These are phyloP conservation scores for Mortierella claussenii DNA, from an alignment of 192 early-diverging fungal species.

Conservation along the genomic window DNA sequence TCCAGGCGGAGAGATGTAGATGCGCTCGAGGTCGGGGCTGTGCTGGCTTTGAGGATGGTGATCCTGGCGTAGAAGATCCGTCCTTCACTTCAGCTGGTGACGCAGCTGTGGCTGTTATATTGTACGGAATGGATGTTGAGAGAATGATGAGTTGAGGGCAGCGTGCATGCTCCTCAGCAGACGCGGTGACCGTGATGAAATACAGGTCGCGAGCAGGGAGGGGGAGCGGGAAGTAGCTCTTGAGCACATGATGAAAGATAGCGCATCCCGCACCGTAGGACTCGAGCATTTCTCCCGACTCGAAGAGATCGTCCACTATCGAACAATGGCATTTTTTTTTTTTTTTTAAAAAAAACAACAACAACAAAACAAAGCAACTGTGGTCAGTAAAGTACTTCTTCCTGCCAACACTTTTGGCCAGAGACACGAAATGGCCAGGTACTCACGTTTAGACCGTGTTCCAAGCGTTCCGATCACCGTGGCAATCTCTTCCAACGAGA, in stretches of 20 bases:
- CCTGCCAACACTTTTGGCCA: too few relatives aligned
- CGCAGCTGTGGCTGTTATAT: neutral
- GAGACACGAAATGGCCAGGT: too few relatives aligned
- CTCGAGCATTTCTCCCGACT: constrained; percentile 46
- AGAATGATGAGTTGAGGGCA: constrained; percentile 39
- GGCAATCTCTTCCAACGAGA: constrained; percentile 62
- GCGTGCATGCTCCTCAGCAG: constrained; percentile 11
- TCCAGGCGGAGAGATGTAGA: constrained; percentile 61
- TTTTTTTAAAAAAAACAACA: neutral
- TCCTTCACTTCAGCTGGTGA: neutral
- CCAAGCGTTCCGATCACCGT: constrained; percentile 57
- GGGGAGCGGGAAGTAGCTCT: constrained; percentile 56
- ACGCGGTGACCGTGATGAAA: constrained; percentile 46
- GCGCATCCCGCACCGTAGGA: constrained; percentile 55
- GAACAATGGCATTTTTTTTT: neutral
- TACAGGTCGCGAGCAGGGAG: constrained; percentile 61
- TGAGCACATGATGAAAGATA: constrained; percentile 52
- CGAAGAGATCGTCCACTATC: constrained; percentile 52
- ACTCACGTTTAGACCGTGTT: constrained; percentile 46
- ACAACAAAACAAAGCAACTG: neutral
- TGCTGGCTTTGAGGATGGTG: constrained; percentile 1
- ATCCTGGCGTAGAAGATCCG: neutral
- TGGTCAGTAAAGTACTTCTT: too few relatives aligned
- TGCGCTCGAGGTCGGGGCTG: constrained; percentile 41
- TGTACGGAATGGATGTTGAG: constrained; percentile 35